Evolutionary conservation across 768 basidiomycete genomes (phyloP).

Genomic region (Boletellus emodensis): DNA sequence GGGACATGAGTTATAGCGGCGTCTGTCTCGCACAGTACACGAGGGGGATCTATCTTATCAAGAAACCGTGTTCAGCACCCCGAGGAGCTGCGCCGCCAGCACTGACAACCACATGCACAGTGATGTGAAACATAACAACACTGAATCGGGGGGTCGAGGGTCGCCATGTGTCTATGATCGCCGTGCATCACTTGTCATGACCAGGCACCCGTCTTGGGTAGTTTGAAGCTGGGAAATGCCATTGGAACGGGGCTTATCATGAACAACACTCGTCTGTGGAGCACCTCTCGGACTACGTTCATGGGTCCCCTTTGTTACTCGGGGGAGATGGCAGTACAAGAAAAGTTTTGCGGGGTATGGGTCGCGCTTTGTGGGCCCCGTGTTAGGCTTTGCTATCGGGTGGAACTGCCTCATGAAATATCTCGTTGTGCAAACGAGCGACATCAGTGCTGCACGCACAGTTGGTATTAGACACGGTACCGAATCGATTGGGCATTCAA

Average conservation of each 20-base stretch:
- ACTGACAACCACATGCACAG: conserved; percentile 22
- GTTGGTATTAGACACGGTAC: conserved; percentile 31
- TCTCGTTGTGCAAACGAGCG: conserved; percentile 34
- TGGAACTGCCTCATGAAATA: conserved; percentile 60
- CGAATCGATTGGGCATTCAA: no score
- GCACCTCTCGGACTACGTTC: conserved; percentile 18
- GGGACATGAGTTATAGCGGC: no score
- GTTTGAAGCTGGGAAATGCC: no score
- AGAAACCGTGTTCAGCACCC: not conserved
- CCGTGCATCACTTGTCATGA: conserved; percentile 29
- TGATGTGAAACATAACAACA: conserved; percentile 17
- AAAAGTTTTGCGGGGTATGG: conserved; percentile 61
- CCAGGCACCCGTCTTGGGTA: not conserved
- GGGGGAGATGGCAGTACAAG: conserved; percentile 45
- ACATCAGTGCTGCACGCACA: no score
- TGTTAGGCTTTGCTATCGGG: conserved; percentile 54
- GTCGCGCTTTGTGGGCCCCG: conserved; percentile 66
- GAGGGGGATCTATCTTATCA: not conserved
- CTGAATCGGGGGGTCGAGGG: conserved; percentile 52
- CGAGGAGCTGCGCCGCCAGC: not conserved
- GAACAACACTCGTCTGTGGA: no score
- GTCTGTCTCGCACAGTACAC: not conserved
- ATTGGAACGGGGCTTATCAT: no score
- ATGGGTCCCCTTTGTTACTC: conserved; percentile 26
- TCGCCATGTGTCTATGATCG: conserved; percentile 59